Evolutionary conservation across 352 stramenopile genomes (phyloP).

Genomic region (Pythium myriotylum): DNA sequence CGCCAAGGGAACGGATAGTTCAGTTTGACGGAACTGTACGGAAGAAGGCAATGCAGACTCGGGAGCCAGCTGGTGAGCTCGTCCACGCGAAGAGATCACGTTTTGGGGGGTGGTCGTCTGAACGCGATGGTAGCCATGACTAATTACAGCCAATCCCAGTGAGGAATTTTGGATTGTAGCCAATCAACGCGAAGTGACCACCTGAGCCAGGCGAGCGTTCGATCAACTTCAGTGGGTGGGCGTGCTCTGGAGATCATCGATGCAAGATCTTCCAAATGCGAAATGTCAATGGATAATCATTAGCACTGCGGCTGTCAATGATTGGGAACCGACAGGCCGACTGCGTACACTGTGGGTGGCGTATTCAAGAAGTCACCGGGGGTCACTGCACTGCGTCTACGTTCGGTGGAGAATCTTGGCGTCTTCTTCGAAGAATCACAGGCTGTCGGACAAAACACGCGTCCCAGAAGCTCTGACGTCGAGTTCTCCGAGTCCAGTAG

Average conservation of each 20-base stretch:
- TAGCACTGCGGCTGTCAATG: too few species aligned
- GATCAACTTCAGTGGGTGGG: background rate
- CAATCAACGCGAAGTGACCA: background rate
- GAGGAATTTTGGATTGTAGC: background rate
- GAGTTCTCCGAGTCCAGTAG: too few species aligned
- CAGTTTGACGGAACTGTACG: background rate
- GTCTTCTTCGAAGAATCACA: too few species aligned
- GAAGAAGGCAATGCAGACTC: background rate
- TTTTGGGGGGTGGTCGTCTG: background rate
- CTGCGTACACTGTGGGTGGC: too few species aligned
- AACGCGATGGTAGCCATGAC: slow-evolving; percentile 1
- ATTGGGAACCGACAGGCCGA: too few species aligned
- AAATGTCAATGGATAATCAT: too few species aligned
- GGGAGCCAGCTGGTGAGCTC: slow-evolving; percentile 11
- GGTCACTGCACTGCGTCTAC: too few species aligned
- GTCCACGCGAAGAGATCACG: background rate
- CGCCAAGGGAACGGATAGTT: too few species aligned
- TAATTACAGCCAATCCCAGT: slow-evolving; percentile 2
- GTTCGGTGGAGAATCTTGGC: too few species aligned
- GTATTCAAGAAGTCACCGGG: background rate
- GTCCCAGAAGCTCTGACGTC: too few species aligned
- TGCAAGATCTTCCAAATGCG: background rate
- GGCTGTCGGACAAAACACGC: too few species aligned
- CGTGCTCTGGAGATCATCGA: background rate
- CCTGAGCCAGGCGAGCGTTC: background rate